These are phyloP conservation scores for Lipomyces lipofer DNA, from an alignment of 805 yeast species.

Conservation along the genomic window DNA sequence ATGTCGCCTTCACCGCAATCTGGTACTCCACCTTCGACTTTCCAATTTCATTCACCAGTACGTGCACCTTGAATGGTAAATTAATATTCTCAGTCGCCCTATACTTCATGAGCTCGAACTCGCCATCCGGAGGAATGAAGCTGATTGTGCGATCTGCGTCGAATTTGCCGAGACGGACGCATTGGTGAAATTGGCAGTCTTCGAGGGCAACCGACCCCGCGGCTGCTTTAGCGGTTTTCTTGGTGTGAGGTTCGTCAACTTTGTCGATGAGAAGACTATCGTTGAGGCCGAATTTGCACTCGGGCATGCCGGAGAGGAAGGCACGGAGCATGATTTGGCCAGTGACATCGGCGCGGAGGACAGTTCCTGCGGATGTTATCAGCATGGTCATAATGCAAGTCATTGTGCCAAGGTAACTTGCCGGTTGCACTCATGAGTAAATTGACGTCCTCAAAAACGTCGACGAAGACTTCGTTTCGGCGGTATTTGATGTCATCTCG, in stretches of 20 bases:
- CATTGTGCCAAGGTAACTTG: not conserved
- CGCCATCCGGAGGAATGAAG: slow-evolving; percentile 83
- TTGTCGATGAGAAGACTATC: slow-evolving; percentile 47
- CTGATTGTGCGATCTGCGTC: slow-evolving; percentile 63
- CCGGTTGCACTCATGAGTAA: slow-evolving; percentile 68
- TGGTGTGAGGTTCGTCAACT: slow-evolving; percentile 32
- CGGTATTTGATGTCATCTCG: slow-evolving; percentile 69
- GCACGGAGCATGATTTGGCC: slow-evolving; percentile 73
- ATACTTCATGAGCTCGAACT: slow-evolving; percentile 74
- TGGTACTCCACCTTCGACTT: slow-evolving; percentile 53
- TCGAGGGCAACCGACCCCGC: slow-evolving; percentile 59
- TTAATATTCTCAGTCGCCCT: slow-evolving; percentile 58
- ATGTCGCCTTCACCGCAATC: slow-evolving; percentile 63
- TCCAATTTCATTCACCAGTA: slow-evolving; percentile 53
- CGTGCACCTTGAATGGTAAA: slow-evolving; percentile 68
- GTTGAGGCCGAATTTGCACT: slow-evolving; percentile 75
- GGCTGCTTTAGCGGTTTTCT: slow-evolving; percentile 43
- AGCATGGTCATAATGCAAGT: not conserved
- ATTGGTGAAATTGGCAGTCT: slow-evolving; percentile 80
- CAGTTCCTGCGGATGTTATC: slow-evolving; percentile 40
- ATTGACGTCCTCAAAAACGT: slow-evolving; percentile 73
- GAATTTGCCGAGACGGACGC: slow-evolving; percentile 68
- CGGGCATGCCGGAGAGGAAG: slow-evolving; percentile 78
- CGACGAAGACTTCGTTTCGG: slow-evolving; percentile 75
- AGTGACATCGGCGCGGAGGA: slow-evolving; percentile 69